Evolutionary conservation across 148 eudicot species (phyloP).

Genomic region (Euryodendron excelsum): DNA sequence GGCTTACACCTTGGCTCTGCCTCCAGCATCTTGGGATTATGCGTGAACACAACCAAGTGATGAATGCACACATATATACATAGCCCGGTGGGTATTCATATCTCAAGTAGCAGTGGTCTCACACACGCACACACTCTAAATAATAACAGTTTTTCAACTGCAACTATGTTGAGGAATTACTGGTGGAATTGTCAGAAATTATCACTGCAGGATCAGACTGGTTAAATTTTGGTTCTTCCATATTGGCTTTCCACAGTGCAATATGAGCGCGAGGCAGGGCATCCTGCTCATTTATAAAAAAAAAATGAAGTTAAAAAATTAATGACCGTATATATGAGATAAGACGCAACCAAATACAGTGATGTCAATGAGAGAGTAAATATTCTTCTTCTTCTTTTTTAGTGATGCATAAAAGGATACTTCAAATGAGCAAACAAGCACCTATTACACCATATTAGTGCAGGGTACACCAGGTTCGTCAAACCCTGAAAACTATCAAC

Average conservation of each 20-base stretch:
- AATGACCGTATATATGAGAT: background rate
- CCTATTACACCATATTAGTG: too few relatives aligned
- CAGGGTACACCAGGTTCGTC: too few relatives aligned
- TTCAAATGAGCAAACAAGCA: too few relatives aligned
- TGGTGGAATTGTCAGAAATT: conserved; percentile 59
- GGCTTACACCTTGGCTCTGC: conserved; percentile 47
- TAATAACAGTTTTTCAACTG: background rate
- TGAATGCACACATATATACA: background rate
- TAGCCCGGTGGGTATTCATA: too few relatives aligned
- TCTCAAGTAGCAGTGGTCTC: too few relatives aligned
- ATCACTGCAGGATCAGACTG: conserved; percentile 69
- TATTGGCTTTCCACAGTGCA: conserved; percentile 81
- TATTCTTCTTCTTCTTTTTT: background rate
- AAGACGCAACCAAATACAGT: background rate
- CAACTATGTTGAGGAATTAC: conserved; percentile 43
- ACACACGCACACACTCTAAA: background rate
- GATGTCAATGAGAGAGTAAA: background rate
- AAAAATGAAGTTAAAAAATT: background rate
- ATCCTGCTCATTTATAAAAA: conserved; percentile 49
- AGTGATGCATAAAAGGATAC: too few relatives aligned
- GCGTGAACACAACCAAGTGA: conserved; percentile 31
- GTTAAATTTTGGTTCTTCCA: conserved; percentile 76
- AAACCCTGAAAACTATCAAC: too few relatives aligned
- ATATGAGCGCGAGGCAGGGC: conserved; percentile 73
- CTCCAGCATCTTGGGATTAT: conserved; percentile 66